phyloP scores from a whole-genome alignment of 2,329 filamentous ascomycete genomes.

The Xenosphaeropsis pyriputrescens region DNA sequence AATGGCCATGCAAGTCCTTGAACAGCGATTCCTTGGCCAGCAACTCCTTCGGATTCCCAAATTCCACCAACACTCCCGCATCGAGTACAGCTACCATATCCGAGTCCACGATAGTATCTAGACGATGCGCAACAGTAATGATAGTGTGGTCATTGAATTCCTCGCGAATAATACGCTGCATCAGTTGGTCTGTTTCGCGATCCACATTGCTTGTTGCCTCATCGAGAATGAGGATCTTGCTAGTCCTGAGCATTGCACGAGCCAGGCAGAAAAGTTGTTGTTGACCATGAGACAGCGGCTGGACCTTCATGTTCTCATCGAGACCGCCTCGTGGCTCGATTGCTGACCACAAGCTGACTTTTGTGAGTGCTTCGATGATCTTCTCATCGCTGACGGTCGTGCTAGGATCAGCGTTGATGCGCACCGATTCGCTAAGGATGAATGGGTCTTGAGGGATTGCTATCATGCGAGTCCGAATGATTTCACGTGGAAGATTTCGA shows the following conservation, averaged over 20 bases:
- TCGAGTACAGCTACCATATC: conserved; percentile 28
- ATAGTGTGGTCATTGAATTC: conserved; percentile 36
- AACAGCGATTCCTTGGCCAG: conserved; percentile 7
- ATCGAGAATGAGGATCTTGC: conserved; percentile 17
- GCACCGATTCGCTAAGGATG: background rate
- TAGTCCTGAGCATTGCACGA: conserved; percentile 21
- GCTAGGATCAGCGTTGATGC: background rate
- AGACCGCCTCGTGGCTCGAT: conserved; percentile 13
- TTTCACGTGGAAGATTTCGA: conserved; percentile 41
- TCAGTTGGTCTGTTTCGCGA: conserved; percentile 10
- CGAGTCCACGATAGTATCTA: conserved; percentile 25
- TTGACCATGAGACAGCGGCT: conserved; percentile 25
- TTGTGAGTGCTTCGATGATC: background rate
- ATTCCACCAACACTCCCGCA: conserved; percentile 55
- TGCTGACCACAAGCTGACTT: conserved; percentile 1
- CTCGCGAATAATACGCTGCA: conserved; percentile 27
- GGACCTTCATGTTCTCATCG: conserved; percentile 19
- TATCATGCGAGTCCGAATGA: conserved; percentile 77
- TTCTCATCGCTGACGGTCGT: background rate
- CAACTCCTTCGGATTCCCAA: conserved; percentile 67
- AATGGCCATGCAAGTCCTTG: conserved; percentile 2
- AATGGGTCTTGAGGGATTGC: conserved; percentile 40
- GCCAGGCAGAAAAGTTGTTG: conserved; percentile 31
- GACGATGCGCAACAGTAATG: conserved; percentile 11
- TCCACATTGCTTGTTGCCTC: conserved; percentile 17